phyloP scores from a whole-genome alignment of 2,329 filamentous ascomycete genomes.

The Herpotrichia juniperi region DNA sequence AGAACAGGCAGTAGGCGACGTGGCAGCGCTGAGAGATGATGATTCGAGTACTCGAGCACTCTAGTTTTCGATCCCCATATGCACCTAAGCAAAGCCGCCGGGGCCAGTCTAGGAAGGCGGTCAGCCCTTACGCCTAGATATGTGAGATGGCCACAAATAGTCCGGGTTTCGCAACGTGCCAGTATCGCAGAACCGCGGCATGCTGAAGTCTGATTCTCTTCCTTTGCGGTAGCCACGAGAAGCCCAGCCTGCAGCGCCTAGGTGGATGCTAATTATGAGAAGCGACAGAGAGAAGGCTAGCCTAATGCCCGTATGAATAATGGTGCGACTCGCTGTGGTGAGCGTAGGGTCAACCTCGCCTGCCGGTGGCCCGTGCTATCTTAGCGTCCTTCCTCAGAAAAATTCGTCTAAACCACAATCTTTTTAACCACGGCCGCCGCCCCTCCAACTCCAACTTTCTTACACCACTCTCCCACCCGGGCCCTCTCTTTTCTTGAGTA shows the following conservation, averaged over 20 bases:
- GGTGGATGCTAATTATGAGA: background rate
- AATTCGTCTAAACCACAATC: slow-evolving; percentile 10
- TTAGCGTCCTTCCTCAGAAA: slow-evolving; percentile 25
- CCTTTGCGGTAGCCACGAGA: background rate
- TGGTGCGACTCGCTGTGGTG: too few relatives aligned
- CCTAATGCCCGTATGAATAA: background rate
- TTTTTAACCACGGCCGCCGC: slow-evolving; percentile 26
- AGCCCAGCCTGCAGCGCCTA: background rate
- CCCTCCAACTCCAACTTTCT: slow-evolving; percentile 23
- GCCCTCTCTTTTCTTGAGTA: slow-evolving; percentile 33
- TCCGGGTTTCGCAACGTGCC: slow-evolving; percentile 9
- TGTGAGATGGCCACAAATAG: slow-evolving; percentile 15
- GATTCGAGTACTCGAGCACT: background rate
- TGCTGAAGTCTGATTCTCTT: background rate
- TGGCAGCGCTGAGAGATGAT: slow-evolving; percentile 5
- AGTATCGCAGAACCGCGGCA: background rate
- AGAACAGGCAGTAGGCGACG: background rate
- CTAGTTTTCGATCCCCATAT: background rate
- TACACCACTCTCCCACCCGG: slow-evolving; percentile 25
- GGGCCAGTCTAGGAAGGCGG: slow-evolving; percentile 10
- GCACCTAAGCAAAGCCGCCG: slow-evolving; percentile 8
- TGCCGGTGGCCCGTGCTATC: slow-evolving; percentile 13
- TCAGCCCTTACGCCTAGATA: slow-evolving; percentile 7
- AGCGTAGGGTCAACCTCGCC: slow-evolving; percentile 12
- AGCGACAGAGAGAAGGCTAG: background rate